These are phyloP conservation scores for Magnolia kwangsiensis DNA, from an alignment of 164 flowering plant species.

Conservation along the genomic window DNA sequence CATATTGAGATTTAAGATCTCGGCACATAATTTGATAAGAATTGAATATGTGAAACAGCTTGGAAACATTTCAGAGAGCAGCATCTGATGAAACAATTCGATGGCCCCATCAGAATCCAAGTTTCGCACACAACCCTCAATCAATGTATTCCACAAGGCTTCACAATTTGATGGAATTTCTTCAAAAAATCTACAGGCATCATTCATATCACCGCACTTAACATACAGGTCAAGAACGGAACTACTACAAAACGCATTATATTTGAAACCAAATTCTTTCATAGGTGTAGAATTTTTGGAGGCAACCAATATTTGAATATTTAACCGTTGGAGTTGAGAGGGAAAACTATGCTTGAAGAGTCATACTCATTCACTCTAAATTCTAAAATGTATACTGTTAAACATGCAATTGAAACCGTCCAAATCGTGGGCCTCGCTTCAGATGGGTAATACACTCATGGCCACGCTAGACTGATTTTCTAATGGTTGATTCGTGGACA, in stretches of 20 bases:
- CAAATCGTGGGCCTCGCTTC: too few species aligned
- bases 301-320: too few species aligned
- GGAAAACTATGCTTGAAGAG: too few species aligned
- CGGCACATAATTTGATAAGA: slow-evolving; percentile 13
- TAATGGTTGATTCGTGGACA: too few species aligned
- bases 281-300: neutral
- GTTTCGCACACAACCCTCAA: slow-evolving; percentile 17
- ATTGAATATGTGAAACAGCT: slow-evolving; percentile 19
- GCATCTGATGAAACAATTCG: slow-evolving; percentile 16
- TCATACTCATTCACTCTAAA: too few species aligned
- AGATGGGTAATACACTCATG: too few species aligned
- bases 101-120: slow-evolving; percentile 22
- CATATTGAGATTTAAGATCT: neutral
- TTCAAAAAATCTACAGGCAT: slow-evolving; percentile 21
- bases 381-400: too few species aligned
- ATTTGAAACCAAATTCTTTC: slow-evolving; percentile 3
- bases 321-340: too few species aligned
- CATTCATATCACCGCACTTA: slow-evolving; percentile 21
- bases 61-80: slow-evolving; percentile 1
- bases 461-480: too few species aligned
- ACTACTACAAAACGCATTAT: slow-evolving; percentile 18
- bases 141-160: slow-evolving; percentile 27
- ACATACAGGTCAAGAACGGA: slow-evolving; percentile 27
- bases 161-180: slow-evolving; percentile 7
- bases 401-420: too few species aligned